Base-by-base conservation (phyloP, 257 asterid species). In the Avicennia marina region DNA sequence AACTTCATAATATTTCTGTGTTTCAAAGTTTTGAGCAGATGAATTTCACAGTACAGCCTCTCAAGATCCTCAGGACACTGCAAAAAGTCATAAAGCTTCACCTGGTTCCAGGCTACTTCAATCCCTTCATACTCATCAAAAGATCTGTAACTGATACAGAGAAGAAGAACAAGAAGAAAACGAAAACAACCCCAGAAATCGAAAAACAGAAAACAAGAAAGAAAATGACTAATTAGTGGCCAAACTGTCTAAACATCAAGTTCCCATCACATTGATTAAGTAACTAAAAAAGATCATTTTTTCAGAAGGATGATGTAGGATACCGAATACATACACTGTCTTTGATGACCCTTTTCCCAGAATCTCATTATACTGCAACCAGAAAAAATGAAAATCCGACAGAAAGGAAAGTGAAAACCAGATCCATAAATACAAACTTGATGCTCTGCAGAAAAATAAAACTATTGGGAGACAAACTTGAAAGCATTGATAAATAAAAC, bases 51-150 rank as follows among this genome's bases (percentile, higher is more conserved):
- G 64, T 87, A 87, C 38, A 87, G 73, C 78, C 98, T 82, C 82
- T 85, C 96, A 53, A 90, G 98, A 74, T 90, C 94, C 63, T 90
- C 95, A 13, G 96, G 87, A 62, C 89, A 79, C 64, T 79, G 94
- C 62, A 90, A 61, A 63, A 90, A 84, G 58, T 85, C 94, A 44
- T 70, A 70, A 11, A 87, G 87, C 67, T 90, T 90, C 72, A 87
- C 98, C 70, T 90, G 98, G 54, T 90, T 90, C 96, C 98, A 90
- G 11, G 96, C 98, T 27, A 90, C 98, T 66, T 90, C 98, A 60
- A 90, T 87, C 56, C 98, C 96, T 72, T 90, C 95, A 69, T 85
- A 90, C 84, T 87, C 98, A 82, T 90, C 96, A 76, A 90, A 90
- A 50, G 91, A 95, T 68, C 89, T 84, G 45, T 84, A 90, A 60